Percentiles rank a stretch among this genome's conserved stretches.
These are phyloP conservation scores for Penicillium sp. DNA, from an alignment of 2,329 filamentous ascomycete genomes.

Conservation along the genomic window DNA sequence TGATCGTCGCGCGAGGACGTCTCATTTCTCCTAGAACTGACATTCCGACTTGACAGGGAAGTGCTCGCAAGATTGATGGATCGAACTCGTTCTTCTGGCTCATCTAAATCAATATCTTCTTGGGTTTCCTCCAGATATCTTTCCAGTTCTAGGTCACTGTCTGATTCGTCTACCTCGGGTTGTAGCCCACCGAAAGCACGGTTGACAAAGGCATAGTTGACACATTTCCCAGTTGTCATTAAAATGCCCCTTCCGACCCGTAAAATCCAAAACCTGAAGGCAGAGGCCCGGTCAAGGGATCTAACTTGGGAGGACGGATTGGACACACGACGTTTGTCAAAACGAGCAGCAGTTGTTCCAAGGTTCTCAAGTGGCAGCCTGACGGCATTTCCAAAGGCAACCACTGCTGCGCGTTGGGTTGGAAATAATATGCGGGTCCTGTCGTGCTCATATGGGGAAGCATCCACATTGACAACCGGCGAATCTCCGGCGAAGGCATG, in stretches of 20 bases:
- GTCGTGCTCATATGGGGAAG: slow-evolving; percentile 59
- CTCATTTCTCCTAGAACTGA: neutral
- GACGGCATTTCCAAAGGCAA: slow-evolving; percentile 57
- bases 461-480: slow-evolving; percentile 57
- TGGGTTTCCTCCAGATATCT: slow-evolving; percentile 45
- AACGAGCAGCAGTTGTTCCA: slow-evolving; percentile 39
- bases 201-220: slow-evolving; percentile 60
- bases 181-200: slow-evolving; percentile 58
- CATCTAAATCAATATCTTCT: slow-evolving; percentile 50
- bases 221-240: slow-evolving; percentile 55
- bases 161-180: slow-evolving; percentile 23
- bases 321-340: slow-evolving; percentile 20
- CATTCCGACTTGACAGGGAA: slow-evolving; percentile 4
- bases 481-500: slow-evolving; percentile 52
- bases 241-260: slow-evolving; percentile 61
- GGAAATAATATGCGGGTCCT: slow-evolving; percentile 53
- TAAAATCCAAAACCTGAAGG: slow-evolving; percentile 57
- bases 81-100: slow-evolving; percentile 47
- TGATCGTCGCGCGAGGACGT: neutral
- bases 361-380: slow-evolving; percentile 55
- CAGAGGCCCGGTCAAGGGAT: slow-evolving; percentile 34
- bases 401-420: slow-evolving; percentile 56
- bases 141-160: slow-evolving; percentile 32
- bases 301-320: slow-evolving; percentile 25
- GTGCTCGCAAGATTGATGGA: slow-evolving; percentile 30